Evolutionary conservation across 352 stramenopile genomes (phyloP).

Genomic region (Globisporangium echinulatum): DNA sequence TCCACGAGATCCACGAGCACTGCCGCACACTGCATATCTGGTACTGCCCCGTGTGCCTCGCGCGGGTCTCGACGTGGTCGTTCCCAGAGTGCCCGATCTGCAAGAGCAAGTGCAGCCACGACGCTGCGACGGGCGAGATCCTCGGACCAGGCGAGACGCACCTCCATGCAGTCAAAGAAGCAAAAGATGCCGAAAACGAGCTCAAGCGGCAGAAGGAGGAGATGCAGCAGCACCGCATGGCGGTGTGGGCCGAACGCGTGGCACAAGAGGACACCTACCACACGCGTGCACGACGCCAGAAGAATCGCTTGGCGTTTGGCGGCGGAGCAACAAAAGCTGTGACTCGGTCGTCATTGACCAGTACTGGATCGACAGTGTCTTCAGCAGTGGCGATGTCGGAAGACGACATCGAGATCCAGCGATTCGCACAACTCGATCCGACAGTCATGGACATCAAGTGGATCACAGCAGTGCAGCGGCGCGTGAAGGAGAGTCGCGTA

Average conservation of each 20-base stretch:
- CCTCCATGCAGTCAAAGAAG: conserved; percentile 30
- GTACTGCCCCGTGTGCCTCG: conserved; percentile 75
- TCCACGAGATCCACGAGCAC: conserved; percentile 78
- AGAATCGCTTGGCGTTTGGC: conserved; percentile 32
- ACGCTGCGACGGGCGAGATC: conserved; percentile 45
- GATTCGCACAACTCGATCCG: conserved; percentile 19
- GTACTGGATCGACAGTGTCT: not conserved
- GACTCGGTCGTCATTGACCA: not conserved
- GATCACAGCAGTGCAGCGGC: conserved; percentile 43
- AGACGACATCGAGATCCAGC: conserved; percentile 12
- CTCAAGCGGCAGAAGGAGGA: conserved; percentile 40
- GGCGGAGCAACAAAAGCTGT: conserved; percentile 1
- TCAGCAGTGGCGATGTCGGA: not conserved
- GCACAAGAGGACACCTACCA: conserved; percentile 23
- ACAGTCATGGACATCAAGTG: conserved; percentile 36
- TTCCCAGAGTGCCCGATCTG: conserved; percentile 66
- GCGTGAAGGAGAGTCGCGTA: conserved; percentile 19
- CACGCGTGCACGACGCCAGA: conserved; percentile 19
- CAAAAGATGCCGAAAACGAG: conserved; percentile 40
- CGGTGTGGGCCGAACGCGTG: conserved; percentile 42
- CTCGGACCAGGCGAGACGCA: conserved; percentile 57
- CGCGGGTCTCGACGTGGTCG: conserved; percentile 56
- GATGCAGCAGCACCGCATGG: conserved; percentile 60
- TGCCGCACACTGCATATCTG: conserved; percentile 55
- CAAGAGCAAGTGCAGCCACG: conserved; percentile 50